These are phyloP conservation scores for Euphrasia confusa DNA, from an alignment of 257 asterid species.

Conservation along the genomic window DNA sequence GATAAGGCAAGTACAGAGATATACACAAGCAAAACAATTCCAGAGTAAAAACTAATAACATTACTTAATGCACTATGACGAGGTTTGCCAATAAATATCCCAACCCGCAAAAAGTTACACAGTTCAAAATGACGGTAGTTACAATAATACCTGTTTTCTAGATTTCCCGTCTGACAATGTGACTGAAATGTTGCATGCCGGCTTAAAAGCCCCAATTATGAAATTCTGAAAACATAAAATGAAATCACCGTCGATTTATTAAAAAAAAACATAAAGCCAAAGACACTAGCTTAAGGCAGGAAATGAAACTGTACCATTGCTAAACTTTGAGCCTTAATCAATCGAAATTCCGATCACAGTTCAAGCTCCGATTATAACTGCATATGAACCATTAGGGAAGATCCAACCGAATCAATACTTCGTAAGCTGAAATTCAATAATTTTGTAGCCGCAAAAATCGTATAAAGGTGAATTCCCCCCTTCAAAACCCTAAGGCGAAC, in stretches of 20 bases:
- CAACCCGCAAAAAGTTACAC: not conserved
- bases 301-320: slow-evolving; percentile 35
- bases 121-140: slow-evolving; percentile 6
- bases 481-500: slow-evolving; percentile 33
- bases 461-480: not conserved
- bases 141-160: slow-evolving; percentile 66
- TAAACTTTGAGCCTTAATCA: slow-evolving; percentile 20
- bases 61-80: not conserved
- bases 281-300: slow-evolving; percentile 8
- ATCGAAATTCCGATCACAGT: slow-evolving; percentile 24
- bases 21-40: not conserved
- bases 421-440: slow-evolving; percentile 26
- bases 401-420: slow-evolving; percentile 22
- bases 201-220: slow-evolving; percentile 88
- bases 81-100: slow-evolving; percentile 6
- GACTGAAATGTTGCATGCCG: slow-evolving; percentile 75
- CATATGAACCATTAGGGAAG: slow-evolving; percentile 24
- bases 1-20: slow-evolving; percentile 11
- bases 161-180: slow-evolving; percentile 72
- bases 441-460: not conserved
- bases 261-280: not conserved
- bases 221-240: slow-evolving; percentile 50
- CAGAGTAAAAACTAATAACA: not conserved
- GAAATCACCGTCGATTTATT: not conserved
- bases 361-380: slow-evolving; percentile 28